phyloP scores from a whole-genome alignment of 768 basidiomycete genomes.

The Kondoa subrosea region DNA sequence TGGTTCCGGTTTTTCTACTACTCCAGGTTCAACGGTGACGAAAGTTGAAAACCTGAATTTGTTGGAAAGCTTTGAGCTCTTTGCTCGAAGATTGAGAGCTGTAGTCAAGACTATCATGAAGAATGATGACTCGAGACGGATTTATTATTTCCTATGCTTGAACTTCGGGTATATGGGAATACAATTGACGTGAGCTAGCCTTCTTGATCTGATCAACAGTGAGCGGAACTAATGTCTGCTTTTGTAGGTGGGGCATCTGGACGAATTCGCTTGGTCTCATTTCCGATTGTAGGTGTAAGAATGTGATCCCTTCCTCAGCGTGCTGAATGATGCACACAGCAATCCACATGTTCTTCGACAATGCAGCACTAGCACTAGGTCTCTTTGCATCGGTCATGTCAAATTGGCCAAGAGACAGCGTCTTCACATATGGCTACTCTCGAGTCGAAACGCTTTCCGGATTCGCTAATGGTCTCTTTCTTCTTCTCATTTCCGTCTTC shows the following conservation, averaged over 20 bases:
- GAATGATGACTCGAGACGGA: slow-evolving; percentile 80
- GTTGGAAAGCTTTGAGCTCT: slow-evolving; percentile 14
- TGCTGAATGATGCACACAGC: slow-evolving; percentile 39
- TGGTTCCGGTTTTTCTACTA: slow-evolving; percentile 12
- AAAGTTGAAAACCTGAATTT: slow-evolving; percentile 12
- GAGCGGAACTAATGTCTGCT: background rate
- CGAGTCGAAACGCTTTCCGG: slow-evolving; percentile 94
- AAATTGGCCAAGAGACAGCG: slow-evolving; percentile 85
- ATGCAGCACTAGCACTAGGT: slow-evolving; percentile 89
- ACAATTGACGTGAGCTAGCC: slow-evolving; percentile 47
- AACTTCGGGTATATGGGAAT: slow-evolving; percentile 93
- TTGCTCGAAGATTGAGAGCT: slow-evolving; percentile 30
- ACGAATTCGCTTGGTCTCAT: slow-evolving; percentile 93
- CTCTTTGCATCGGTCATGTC: slow-evolving; percentile 94
- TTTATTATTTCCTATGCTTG: slow-evolving; percentile 88
- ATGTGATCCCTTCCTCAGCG: slow-evolving; percentile 3
- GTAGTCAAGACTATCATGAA: slow-evolving; percentile 81
- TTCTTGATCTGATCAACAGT: background rate
- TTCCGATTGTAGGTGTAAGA: slow-evolving; percentile 66
- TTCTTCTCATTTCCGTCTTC: slow-evolving; percentile 86
- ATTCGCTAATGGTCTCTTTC: slow-evolving; percentile 90
- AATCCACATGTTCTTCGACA: slow-evolving; percentile 99
- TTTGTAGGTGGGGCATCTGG: slow-evolving; percentile 68
- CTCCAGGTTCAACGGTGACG: slow-evolving; percentile 5
- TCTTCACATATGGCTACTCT: slow-evolving; percentile 91